These are phyloP conservation scores for Citrus maxima DNA, from an alignment of 345 rosid species.

Conservation along the genomic window DNA sequence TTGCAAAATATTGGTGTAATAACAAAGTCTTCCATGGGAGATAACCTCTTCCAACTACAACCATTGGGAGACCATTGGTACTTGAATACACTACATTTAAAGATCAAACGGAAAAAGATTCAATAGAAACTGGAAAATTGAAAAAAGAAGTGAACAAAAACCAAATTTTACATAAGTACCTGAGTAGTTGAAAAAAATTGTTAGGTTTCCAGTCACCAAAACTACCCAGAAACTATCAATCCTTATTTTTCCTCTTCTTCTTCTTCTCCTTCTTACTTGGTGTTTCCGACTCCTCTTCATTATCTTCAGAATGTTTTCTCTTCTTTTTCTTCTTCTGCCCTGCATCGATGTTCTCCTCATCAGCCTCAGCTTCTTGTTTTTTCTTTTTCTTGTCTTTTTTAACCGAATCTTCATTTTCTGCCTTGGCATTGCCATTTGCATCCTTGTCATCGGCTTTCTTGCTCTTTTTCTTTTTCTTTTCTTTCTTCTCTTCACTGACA, in stretches of 20 bases:
- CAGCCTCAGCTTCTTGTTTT: constrained; percentile 29
- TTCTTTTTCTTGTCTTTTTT: constrained; percentile 57
- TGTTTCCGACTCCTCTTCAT: constrained; percentile 23
- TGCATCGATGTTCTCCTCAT: constrained; percentile 24
- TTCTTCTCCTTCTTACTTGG: constrained; percentile 35
- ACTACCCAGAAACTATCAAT: background rate
- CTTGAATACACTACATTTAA: background rate
- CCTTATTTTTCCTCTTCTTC: constrained; percentile 25
- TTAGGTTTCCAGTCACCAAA: background rate
- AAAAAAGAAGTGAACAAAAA: background rate
- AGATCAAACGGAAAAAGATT: background rate
- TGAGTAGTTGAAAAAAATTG: constrained; percentile 1
- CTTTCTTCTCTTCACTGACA: constrained; percentile 37
- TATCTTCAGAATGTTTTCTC: constrained; percentile 18
- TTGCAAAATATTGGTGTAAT: background rate
- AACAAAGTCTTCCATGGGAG: background rate
- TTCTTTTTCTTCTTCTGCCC: constrained; percentile 37
- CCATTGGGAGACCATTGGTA: no score
- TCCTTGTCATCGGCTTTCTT: constrained; percentile 30
- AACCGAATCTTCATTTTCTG: constrained; percentile 23
- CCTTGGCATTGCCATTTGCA: constrained; percentile 30
- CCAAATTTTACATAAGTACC: constrained; percentile 6
- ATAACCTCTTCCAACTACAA: background rate
- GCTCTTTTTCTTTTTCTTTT: constrained; percentile 41
- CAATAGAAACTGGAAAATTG: background rate